Evolutionary conservation across 176 grass and related monocot genomes (phyloP), one percentile per base, ranked within the genome.

Genomic region (Aegilops speltoides): DNA sequence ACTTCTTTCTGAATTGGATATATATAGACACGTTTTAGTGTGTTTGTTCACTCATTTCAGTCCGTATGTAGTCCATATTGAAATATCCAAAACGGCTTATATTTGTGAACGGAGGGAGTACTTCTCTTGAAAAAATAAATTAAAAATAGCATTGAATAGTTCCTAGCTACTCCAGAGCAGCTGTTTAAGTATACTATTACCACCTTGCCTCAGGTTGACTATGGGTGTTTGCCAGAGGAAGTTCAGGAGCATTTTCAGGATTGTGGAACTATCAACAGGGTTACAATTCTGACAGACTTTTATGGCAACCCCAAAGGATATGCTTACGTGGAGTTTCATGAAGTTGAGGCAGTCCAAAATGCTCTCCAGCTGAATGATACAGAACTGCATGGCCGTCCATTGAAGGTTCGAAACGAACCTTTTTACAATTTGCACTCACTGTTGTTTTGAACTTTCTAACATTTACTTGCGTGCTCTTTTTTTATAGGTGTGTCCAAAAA

Each of bases 271-370:
- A 33, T 95, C 78, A 95, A 95, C 85, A 84, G 93, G 31, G 93
- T 95, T 62, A 95, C 93, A 40, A 95, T 95, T 71, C 52, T 95
- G 77, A 88, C 93, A 76, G 88, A 95, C 67, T 65, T 78, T 52
- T 76, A 87, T 89, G 93, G 93, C 79, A 88, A 90, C 67, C 93
- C 93, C 22, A 95, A 95, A 81, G 93, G 93, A 56, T 95, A 86
- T 83, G 93, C 93, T 52, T 95, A 95, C 76, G 93, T 95, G 84
- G 93, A 95, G 68, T 95, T 95, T 86, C 85, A 79, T 88, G 90
- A 95, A 80, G 85, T 77, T 80, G 85, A 88, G 52, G 90, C 93
- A 64, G 93, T 95, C 62, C 90, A 92, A 67, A 92, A 92, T 31
- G 93, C 93, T 86, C 85, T 95, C 33, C 71, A 84, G 76, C 68